Evolutionary conservation across 257 asterid species (phyloP).

Genomic region (Galeopsis tetrahit): DNA sequence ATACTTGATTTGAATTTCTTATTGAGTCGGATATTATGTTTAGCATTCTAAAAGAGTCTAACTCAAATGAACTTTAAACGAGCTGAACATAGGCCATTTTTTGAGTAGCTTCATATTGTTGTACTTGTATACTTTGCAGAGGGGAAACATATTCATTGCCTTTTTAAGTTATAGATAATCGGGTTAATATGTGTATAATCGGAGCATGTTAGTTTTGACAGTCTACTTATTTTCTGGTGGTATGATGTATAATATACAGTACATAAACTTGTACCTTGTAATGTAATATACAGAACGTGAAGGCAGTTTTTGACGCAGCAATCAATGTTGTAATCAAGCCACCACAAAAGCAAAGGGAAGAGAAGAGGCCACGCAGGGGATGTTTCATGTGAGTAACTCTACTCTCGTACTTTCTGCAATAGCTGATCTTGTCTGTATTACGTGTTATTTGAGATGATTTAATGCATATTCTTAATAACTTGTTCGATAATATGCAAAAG

Average conservation of each 20-base stretch:
- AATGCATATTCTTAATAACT: background rate
- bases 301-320: conserved; percentile 89
- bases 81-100: background rate
- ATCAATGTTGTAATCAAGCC: conserved; percentile 87
- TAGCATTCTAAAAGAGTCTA: background rate
- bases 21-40: background rate
- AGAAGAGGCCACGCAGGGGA: conserved; percentile 64
- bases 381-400: conserved; percentile 63
- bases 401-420: conserved; percentile 5
- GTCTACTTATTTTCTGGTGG: background rate
- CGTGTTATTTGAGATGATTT: background rate
- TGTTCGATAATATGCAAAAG: no score
- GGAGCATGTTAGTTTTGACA: no score
- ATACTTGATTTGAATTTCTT: background rate
- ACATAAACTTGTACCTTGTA: conserved; percentile 24
- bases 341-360: conserved; percentile 74
- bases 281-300: conserved; percentile 65
- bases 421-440: background rate
- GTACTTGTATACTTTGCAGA: background rate
- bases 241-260: background rate
- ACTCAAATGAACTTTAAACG: background rate
- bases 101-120: background rate
- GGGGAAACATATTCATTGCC: no score
- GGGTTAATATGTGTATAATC: no score
- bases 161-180: no score